phyloP scores from a whole-genome alignment of 371 early-diverging fungal species.

The Mucor irregularis region DNA sequence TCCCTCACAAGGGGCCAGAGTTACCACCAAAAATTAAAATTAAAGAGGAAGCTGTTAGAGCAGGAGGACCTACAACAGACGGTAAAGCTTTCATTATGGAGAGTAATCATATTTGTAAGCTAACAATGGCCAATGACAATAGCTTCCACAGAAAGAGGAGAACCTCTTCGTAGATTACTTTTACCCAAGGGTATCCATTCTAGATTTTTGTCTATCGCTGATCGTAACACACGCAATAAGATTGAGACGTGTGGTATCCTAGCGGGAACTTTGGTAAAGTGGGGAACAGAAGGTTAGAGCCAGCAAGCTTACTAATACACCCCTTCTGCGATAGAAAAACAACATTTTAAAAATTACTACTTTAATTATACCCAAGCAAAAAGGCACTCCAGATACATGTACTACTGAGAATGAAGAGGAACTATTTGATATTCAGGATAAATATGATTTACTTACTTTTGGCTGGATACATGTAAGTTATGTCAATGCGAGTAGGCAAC shows the following conservation, averaged over 20 bases:
- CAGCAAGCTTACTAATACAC: too few relatives aligned
- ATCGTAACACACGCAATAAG: constrained; percentile 73
- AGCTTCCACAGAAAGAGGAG: constrained; percentile 62
- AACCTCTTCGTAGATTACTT: constrained; percentile 64
- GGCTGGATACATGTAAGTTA: constrained; percentile 89
- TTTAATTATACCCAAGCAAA: constrained; percentile 88
- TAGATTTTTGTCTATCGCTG: constrained; percentile 75
- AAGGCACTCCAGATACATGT: constrained; percentile 86
- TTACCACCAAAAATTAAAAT: constrained; percentile 35
- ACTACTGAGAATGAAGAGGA: constrained; percentile 89
- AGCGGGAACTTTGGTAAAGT: constrained; percentile 69
- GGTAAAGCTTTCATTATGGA: constrained; percentile 7
- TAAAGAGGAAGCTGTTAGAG: not conserved
- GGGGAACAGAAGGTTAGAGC: too few relatives aligned
- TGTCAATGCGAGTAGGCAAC: not conserved
- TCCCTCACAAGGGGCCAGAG: constrained; percentile 20
- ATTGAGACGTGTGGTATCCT: constrained; percentile 92
- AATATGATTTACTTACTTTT: constrained; percentile 77
- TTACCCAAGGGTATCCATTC: constrained; percentile 65
- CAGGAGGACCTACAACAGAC: constrained; percentile 11
- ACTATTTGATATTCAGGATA: constrained; percentile 74
- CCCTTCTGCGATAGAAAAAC: constrained; percentile 41
- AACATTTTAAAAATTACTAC: constrained; percentile 75
- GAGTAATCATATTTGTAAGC: not conserved
- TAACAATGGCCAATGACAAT: too few relatives aligned